Evolutionary conservation across 805 yeast species (phyloP), one percentile per base, ranked within the genome.

Genomic region (Pachysolen tannophilus): DNA sequence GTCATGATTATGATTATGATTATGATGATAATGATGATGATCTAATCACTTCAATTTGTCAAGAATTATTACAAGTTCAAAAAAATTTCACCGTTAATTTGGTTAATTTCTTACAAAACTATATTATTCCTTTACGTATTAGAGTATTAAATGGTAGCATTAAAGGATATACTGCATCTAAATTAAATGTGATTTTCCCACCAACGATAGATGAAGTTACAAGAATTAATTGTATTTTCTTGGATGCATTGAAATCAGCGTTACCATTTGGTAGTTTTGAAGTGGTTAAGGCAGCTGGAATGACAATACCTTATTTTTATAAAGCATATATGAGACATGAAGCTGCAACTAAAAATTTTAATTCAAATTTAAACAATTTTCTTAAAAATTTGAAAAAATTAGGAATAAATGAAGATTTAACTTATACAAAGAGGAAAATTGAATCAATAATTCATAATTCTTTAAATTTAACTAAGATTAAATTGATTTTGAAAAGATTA

Each of bases 121-220:
- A 82, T 41, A 67, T 88, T 27, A 77, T 87, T 18, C 94, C 95
- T 0, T 55, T 87, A 25, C 67, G 97, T 45, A 73, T 82, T 11
- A 67, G 69, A 38, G 86, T 82, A 1, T 55, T 85, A 23, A 69
- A 75, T 36, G 70, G 70, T 1, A 67, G 68, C 26, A 54, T 77
- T 5, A 62, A 69, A 3, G 66, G 66, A 8, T 52, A 74, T 28
- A 77, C 84, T 1, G 76, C 82, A 3, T 56, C 78, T 2, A 75
- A 76, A 44, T 65, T 88, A 23, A 88, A 90, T 54, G 67, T 76
- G 32, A 67, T 86, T 1, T 87, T 90, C 50, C 97, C 97, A 3
- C 97, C 97, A 1, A 90, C 97, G 0, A 82, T 90, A 14, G 97
- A 90, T 56, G 97, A 90, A 59, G 78, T 90, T 13, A 83, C 94